Conservation (phyloP, 345 rosid genomes). For the Capsella bursapastoris region DNA sequence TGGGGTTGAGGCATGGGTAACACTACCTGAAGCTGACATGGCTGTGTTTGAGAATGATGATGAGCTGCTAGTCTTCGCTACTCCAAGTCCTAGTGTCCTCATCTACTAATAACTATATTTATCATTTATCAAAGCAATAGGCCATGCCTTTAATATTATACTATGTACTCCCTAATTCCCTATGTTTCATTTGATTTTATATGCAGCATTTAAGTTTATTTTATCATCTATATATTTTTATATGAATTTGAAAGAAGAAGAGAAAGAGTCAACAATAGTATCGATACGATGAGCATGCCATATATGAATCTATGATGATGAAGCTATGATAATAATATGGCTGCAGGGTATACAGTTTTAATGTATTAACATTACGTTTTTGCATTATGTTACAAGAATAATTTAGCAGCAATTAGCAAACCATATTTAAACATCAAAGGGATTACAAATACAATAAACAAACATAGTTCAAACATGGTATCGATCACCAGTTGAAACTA, state of each 20-base stretch:
- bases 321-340: background rate
- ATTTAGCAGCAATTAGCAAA: background rate
- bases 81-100: slow-evolving; percentile 2
- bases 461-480: slow-evolving; percentile 5
- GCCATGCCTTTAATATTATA: too few species aligned
- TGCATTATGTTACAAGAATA: background rate
- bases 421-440: background rate
- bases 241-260: background rate
- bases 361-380: background rate
- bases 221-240: too few species aligned
- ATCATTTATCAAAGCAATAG: background rate
- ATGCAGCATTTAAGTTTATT: too few species aligned
- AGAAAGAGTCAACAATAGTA: background rate
- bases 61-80: slow-evolving; percentile 17
- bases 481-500: slow-evolving; percentile 79
- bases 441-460: background rate
- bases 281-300: too few species aligned
- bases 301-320: too few species aligned
- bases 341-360: background rate
- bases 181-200: too few species aligned
- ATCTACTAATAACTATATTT: slow-evolving; percentile 1
- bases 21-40: background rate
- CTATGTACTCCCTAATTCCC: too few species aligned
- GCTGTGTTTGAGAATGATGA: slow-evolving; percentile 12
- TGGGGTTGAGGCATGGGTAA: slow-evolving; percentile 20